Evolutionary conservation across 2,329 filamentous ascomycete species (phyloP).

Genomic region (Pseudovirgaria hyperparasitica): DNA sequence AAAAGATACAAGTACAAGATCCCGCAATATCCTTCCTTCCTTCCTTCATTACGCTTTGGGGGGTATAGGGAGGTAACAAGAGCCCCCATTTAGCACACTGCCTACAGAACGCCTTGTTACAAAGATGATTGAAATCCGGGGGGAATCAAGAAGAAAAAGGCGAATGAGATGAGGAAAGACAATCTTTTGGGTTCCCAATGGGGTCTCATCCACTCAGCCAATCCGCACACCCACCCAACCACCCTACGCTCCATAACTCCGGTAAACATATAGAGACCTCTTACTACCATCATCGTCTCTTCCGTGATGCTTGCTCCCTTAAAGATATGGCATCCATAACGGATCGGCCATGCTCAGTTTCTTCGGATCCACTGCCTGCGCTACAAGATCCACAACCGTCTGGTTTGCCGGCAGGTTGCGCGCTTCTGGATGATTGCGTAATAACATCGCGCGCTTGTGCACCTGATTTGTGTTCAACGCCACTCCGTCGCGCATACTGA

Average conservation of each 20-base stretch:
- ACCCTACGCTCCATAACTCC: neutral
- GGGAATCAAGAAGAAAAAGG: too few relatives aligned
- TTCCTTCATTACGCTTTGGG: too few relatives aligned
- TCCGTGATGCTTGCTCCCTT: too few relatives aligned
- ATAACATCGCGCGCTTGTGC: constrained; percentile 74
- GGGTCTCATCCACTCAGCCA: neutral
- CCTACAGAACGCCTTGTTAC: too few relatives aligned
- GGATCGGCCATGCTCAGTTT: constrained; percentile 81
- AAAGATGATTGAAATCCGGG: too few relatives aligned
- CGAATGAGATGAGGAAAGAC: neutral
- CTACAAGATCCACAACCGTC: constrained; percentile 88
- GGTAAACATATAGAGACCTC: too few relatives aligned
- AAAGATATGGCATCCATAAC: constrained; percentile 96
- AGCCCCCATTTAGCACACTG: too few relatives aligned
- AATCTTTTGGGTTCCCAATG: neutral
- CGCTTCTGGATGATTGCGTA: constrained; percentile 65
- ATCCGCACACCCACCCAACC: neutral
- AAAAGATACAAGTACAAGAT: too few relatives aligned
- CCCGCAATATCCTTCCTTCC: too few relatives aligned
- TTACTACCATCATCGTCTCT: too few relatives aligned
- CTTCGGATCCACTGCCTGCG: constrained; percentile 84
- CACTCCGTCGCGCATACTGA: constrained; percentile 64
- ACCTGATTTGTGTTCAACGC: constrained; percentile 81
- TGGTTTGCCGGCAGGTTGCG: constrained; percentile 82
- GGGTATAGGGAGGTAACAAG: too few relatives aligned